Conservation (phyloP, 441 rosid genomes). For the Hura crepitans region DNA sequence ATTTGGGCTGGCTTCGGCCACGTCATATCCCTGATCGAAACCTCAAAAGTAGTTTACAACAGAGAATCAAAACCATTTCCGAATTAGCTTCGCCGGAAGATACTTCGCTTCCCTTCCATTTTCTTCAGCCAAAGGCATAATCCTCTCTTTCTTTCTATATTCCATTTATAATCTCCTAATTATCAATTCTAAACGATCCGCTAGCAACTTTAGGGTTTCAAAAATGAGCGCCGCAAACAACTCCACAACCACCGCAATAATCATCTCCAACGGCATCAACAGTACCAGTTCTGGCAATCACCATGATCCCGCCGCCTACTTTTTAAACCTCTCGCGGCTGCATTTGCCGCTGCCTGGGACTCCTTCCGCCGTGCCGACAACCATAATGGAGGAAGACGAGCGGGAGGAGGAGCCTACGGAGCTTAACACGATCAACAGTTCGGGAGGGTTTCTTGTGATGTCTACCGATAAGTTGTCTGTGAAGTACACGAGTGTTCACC, state of each 20-base stretch:
- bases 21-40: neutral
- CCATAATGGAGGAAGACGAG: constrained; percentile 32
- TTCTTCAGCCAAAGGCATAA: neutral
- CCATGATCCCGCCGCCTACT: constrained; percentile 27
- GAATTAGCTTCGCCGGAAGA: neutral
- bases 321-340: constrained; percentile 18
- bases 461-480: constrained; percentile 70
- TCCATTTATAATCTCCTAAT: neutral
- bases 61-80: neutral
- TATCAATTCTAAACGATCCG: constrained; percentile 1
- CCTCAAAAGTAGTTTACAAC: neutral
- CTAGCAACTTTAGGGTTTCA: neutral
- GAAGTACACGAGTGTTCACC: constrained; percentile 51
- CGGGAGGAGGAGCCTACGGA: constrained; percentile 72
- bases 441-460: constrained; percentile 66
- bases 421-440: constrained; percentile 76
- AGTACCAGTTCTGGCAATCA: neutral
- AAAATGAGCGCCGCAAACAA: constrained; percentile 17
- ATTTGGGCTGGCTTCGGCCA: neutral
- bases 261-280: constrained; percentile 7
- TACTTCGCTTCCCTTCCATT: neutral
- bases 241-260: neutral
- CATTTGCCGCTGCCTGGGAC: neutral
- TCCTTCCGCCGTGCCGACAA: constrained; percentile 6
- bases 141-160: neutral